Conservation (phyloP, 2,329 filamentous ascomycete species). For the Diaporthe australafricana region DNA sequence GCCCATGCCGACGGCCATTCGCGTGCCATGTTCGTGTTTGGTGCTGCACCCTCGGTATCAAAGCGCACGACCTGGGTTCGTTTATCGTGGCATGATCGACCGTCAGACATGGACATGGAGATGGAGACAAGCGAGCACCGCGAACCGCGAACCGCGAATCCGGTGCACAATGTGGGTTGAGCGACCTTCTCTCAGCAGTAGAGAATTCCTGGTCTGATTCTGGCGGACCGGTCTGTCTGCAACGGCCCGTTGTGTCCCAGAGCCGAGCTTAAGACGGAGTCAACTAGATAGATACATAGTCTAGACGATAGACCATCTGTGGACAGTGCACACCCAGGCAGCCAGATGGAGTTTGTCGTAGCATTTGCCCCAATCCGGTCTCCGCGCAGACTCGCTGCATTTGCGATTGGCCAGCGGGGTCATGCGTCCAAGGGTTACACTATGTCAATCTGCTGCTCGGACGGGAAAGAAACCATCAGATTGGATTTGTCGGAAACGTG, state of each 20-base stretch:
- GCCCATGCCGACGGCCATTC: constrained; percentile 18
- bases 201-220: neutral
- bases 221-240: neutral
- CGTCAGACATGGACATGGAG: neutral
- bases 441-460: constrained; percentile 18
- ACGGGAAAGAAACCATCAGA: constrained; percentile 8
- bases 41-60: constrained; percentile 19
- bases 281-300: too few relatives aligned
- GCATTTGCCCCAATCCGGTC: neutral
- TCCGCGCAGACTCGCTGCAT: neutral
- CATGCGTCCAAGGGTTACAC: constrained; percentile 3
- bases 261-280: too few relatives aligned
- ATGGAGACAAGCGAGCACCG: neutral
- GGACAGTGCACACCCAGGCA: neutral
- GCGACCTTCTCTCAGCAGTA: neutral
- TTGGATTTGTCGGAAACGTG: constrained; percentile 24
- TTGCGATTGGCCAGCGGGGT: constrained; percentile 7
- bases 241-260: neutral
- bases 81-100: constrained; percentile 25
- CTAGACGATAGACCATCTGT: too few relatives aligned
- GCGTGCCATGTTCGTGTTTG: constrained; percentile 7
- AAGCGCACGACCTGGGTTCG: constrained; percentile 22
- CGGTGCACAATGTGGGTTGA: neutral
- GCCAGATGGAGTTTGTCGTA: neutral
- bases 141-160: neutral